These are phyloP conservation scores for Dalbergia oliveri DNA, from an alignment of 306 rosid species.

Conservation along the genomic window DNA sequence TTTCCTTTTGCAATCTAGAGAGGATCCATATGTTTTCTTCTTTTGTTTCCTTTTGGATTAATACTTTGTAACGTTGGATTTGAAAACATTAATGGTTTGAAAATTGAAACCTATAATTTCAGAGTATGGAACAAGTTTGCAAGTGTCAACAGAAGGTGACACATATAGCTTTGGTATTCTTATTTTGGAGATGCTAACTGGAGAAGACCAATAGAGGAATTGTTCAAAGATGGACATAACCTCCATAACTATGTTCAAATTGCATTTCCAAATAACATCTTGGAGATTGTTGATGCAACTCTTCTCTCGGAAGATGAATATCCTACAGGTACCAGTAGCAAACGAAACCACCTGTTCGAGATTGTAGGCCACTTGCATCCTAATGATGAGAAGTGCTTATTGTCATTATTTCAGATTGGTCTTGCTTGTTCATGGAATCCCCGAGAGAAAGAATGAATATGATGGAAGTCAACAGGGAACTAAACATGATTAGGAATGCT, in stretches of 20 bases:
- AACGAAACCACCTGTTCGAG: not conserved
- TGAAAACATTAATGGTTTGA: too few species aligned
- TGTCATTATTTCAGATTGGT: constrained; percentile 11
- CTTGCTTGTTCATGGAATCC: constrained; percentile 17
- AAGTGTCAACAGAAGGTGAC: constrained; percentile 22
- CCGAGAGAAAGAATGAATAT: constrained; percentile 1
- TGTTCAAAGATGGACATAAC: constrained; percentile 27
- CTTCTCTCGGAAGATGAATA: not conserved
- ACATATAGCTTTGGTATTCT: constrained; percentile 6
- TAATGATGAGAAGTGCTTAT: not conserved
- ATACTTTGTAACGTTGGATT: too few species aligned
- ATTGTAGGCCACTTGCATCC: not conserved
- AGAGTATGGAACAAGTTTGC: constrained; percentile 19
- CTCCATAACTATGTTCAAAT: constrained; percentile 16
- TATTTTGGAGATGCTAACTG: constrained; percentile 18
- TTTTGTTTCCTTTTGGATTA: not conserved
- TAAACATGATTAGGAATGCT: not conserved
- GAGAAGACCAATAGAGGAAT: constrained; percentile 11
- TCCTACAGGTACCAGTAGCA: not conserved
- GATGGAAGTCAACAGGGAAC: constrained; percentile 2
- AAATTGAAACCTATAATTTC: not conserved
- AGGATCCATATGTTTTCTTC: not conserved
- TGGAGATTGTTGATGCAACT: constrained; percentile 2
- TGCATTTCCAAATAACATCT: not conserved
- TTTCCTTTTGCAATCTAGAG: not conserved